These are phyloP conservation scores for Curvularia sp. DNA, from an alignment of 2,329 filamentous ascomycete species.

Conservation along the genomic window DNA sequence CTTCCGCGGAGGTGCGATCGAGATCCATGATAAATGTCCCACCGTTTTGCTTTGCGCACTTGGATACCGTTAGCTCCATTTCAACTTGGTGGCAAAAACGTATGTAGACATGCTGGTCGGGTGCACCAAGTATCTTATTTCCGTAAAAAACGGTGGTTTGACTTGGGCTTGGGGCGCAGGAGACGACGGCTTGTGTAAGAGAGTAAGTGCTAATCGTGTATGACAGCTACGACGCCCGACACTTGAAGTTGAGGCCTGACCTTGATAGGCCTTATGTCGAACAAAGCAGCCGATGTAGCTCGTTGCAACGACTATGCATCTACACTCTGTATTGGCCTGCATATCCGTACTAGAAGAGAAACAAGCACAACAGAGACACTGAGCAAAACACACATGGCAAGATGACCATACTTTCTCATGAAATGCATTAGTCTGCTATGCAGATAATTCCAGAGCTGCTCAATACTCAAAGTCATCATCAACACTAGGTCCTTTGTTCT, in stretches of 20 bases:
- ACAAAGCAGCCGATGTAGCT: not conserved
- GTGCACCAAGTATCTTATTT: not conserved
- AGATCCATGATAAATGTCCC: not conserved
- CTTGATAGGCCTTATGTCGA: not conserved
- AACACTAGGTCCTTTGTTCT: conserved; percentile 83
- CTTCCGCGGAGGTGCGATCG: not conserved
- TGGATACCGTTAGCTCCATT: not conserved
- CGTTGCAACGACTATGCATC: not conserved
- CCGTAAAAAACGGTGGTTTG: not conserved
- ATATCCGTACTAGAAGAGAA: not conserved
- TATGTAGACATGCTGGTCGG: not conserved
- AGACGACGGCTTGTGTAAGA: not conserved
- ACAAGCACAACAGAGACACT: not conserved
- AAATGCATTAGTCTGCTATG: not conserved
- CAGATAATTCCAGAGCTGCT: not conserved
- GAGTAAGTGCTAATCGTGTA: not conserved
- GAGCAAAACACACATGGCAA: not conserved
- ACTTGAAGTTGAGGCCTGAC: not conserved
- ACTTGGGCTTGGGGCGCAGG: not conserved
- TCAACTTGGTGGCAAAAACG: not conserved
- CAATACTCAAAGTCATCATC: conserved; percentile 99
- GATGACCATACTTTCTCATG: not conserved
- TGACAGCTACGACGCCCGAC: not conserved
- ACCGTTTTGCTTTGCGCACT: not conserved
- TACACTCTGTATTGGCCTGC: not conserved